A percentile compares a stretch with the other conserved stretches of the same genome.
phyloP scores from a whole-genome alignment of 768 basidiomycete species.

The Termitomyces sp. region DNA sequence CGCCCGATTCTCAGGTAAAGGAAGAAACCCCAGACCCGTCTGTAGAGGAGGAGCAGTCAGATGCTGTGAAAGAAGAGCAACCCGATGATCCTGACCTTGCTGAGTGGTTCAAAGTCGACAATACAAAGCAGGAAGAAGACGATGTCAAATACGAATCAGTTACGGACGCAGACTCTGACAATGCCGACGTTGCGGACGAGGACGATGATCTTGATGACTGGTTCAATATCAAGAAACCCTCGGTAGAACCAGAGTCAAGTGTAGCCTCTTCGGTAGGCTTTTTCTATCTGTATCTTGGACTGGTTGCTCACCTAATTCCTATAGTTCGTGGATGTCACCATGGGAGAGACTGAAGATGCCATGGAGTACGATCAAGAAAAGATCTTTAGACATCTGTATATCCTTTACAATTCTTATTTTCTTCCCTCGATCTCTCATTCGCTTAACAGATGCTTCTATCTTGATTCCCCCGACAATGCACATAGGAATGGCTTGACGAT shows the following conservation, averaged over 20 bases:
- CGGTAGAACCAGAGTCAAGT: neutral
- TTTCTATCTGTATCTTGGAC: neutral
- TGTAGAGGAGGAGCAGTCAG: conserved; percentile 18
- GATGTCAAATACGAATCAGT: conserved; percentile 41
- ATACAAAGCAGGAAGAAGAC: conserved; percentile 18
- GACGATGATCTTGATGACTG: conserved; percentile 36
- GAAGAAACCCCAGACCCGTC: neutral
- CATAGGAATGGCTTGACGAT: conserved; percentile 56
- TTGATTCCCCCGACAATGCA: conserved; percentile 81
- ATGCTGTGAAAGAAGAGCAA: conserved; percentile 23
- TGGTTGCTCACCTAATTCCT: neutral
- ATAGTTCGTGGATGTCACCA: conserved; percentile 37
- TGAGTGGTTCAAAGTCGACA: conserved; percentile 61
- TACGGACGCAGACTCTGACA: conserved; percentile 68
- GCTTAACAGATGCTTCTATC: conserved; percentile 71
- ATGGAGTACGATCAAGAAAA: conserved; percentile 75
- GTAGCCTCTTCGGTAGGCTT: conserved; percentile 8
- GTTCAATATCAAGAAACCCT: conserved; percentile 29
- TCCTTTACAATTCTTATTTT: conserved; percentile 7
- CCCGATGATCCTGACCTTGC: conserved; percentile 45
- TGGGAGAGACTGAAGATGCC: conserved; percentile 70
- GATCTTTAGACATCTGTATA: conserved; percentile 84
- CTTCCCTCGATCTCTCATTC: neutral
- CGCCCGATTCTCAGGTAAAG: neutral
- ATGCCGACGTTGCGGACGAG: conserved; percentile 49